These are phyloP conservation scores for Platanus orientalis DNA, from an alignment of 164 flowering plant genomes.

Conservation along the genomic window DNA sequence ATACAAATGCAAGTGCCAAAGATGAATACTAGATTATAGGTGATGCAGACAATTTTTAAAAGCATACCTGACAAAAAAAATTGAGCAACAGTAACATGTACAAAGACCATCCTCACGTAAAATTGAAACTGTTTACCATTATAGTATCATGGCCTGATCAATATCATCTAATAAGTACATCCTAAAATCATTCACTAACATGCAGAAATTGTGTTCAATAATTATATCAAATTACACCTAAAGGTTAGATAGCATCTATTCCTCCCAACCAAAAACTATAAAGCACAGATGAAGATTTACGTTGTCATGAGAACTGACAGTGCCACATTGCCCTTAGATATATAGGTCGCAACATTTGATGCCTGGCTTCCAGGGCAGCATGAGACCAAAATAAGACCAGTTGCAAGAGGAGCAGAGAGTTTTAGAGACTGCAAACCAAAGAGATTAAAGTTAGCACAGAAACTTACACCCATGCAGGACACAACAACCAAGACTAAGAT, in stretches of 20 bases:
- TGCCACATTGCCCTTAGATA: conserved; percentile 96
- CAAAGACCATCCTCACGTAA: neutral
- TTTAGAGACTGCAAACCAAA: conserved; percentile 58
- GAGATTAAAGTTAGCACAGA: conserved; percentile 8
- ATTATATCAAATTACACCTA: neutral
- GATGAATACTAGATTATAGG: neutral
- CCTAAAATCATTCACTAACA: neutral
- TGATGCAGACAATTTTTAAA: neutral
- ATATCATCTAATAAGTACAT: neutral
- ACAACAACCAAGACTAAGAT: neutral
- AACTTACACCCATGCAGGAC: neutral
- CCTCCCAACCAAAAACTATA: neutral
- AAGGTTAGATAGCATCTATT: neutral
- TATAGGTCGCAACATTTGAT: conserved; percentile 96
- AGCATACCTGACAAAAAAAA: too few species aligned
- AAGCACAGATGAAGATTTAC: conserved; percentile 37
- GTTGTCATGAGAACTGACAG: conserved; percentile 99
- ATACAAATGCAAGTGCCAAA: too few species aligned
- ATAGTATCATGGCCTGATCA: neutral
- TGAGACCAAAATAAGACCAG: conserved; percentile 96
- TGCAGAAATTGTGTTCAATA: neutral
- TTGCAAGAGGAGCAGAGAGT: conserved; percentile 94
- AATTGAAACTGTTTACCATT: too few species aligned
- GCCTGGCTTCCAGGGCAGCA: conserved; percentile 99
- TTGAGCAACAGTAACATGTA: neutral